Evolutionary conservation across 2,329 filamentous ascomycete species (phyloP), one percentile per base, ranked within the genome.

Genomic region (Aspergillus luchuensis): DNA sequence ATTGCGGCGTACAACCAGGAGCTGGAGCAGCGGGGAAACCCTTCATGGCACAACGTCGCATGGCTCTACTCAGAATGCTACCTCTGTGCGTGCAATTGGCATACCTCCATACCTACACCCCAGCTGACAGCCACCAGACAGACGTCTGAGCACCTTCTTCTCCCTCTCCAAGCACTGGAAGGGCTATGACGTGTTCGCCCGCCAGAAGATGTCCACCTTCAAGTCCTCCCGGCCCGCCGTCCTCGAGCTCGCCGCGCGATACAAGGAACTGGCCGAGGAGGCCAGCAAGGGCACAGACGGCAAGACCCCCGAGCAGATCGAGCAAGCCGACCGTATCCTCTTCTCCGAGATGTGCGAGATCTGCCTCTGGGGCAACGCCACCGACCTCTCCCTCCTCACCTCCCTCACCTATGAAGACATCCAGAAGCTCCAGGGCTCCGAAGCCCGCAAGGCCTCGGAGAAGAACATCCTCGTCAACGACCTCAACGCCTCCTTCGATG

Each of bases 1-100:
- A 86, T 97, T 30, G 84, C 84, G 13, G 82, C 85, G 43, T 99
- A 97, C 80, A 99, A 99, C 79, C 82, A 88, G 66, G 93, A 98
- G 77, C 80, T 99, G 5, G 85, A 89, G 66, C 83, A 88, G 66
- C 84, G 92, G 19, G 90, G 89, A 47, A 85, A 84, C 50, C 87
- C 90, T 0, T 88, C 85, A 50, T 99, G 95, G 95, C 89, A 94
- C 72, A 84, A 89, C 64, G 87, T 89, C 5, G 85, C 92, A 5
- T 99, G 95, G 95, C 84, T 99, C 1, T 99, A 87, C 77, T 82
- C 89, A 25, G 95, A 99, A 80, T 98, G 95, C 81, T 98, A 98
- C 76, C 84, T 99, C 60, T 98, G 77, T 79, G 69, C 52, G 76
- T 68, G 28, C 8, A 30, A 25, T 48, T 10, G 25, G 47, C 6